A percentile compares a stretch with the other conserved stretches of the same genome.
These are phyloP conservation scores for Colletotrichum melonis DNA, from an alignment of 2,329 filamentous ascomycete genomes.

Conservation along the genomic window DNA sequence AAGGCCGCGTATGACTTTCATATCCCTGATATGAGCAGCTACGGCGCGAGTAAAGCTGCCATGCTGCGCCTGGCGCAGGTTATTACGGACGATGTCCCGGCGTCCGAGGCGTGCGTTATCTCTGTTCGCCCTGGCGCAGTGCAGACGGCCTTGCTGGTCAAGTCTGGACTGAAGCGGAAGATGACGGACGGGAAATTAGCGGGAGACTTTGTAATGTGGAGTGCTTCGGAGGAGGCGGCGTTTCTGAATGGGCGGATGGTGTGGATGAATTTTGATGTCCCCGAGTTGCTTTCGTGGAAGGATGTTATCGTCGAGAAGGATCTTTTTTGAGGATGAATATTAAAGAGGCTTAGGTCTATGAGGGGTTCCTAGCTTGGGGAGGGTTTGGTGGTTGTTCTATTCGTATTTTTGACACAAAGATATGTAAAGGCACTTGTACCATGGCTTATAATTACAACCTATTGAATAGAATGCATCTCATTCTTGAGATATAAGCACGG, in stretches of 20 bases:
- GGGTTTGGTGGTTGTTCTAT: too few species aligned
- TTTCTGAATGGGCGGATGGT: constrained; percentile 48
- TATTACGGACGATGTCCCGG: constrained; percentile 67
- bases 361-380: not conserved
- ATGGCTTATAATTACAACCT: too few species aligned
- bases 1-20: constrained; percentile 6
- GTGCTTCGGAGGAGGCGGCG: constrained; percentile 43
- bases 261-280: constrained; percentile 49
- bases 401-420: too few species aligned
- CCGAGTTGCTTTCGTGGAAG: constrained; percentile 38
- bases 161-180: constrained; percentile 10
- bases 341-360: not conserved
- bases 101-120: constrained; percentile 10
- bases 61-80: constrained; percentile 78
- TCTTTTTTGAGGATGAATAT: constrained; percentile 23
- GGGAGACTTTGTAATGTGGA: constrained; percentile 45
- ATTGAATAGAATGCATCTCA: not conserved
- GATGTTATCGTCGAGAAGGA: constrained; percentile 35
- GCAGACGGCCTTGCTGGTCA: constrained; percentile 6
- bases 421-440: too few species aligned
- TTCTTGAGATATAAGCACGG: not conserved
- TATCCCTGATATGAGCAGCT: constrained; percentile 66
- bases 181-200: constrained; percentile 37
- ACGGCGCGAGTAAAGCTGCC: constrained; percentile 81
- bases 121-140: constrained; percentile 19